Percentiles rank a stretch among this genome's conserved stretches.
Evolutionary conservation across 2,329 filamentous ascomycete species (phyloP).

Genomic region (Botrytis cinerea): DNA sequence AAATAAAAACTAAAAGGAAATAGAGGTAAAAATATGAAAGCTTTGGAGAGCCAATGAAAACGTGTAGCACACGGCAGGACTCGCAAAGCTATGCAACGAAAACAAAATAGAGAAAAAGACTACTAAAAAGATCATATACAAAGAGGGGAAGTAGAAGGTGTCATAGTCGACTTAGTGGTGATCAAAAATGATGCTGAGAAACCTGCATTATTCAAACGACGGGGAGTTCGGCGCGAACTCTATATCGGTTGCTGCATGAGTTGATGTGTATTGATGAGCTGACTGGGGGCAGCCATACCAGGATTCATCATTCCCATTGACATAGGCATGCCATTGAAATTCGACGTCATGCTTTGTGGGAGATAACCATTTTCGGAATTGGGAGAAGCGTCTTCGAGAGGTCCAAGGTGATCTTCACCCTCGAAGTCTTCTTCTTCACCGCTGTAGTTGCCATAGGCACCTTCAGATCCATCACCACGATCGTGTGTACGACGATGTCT

Average conservation of each 20-base stretch:
- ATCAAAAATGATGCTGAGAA: background rate
- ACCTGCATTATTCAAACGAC: background rate
- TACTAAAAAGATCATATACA: constrained; percentile 30
- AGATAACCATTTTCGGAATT: constrained; percentile 68
- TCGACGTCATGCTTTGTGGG: constrained; percentile 36
- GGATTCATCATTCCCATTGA: constrained; percentile 37
- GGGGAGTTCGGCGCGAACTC: constrained; percentile 17
- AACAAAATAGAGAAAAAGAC: constrained; percentile 26
- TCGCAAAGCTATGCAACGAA: constrained; percentile 39
- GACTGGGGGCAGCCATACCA: constrained; percentile 43
- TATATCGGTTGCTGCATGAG: constrained; percentile 43
- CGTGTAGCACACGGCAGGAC: constrained; percentile 22
- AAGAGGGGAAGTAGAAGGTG: constrained; percentile 21
- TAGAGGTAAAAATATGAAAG: constrained; percentile 15
- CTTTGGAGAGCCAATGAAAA: constrained; percentile 14
- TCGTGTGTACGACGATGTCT: constrained; percentile 82
- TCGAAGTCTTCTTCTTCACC: constrained; percentile 78
- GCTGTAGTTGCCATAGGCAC: constrained; percentile 58
- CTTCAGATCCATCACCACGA: constrained; percentile 66
- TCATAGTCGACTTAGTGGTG: constrained; percentile 21
- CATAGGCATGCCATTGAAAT: constrained; percentile 32
- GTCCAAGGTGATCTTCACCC: constrained; percentile 81
- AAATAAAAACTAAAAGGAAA: constrained; percentile 22
- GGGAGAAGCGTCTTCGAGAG: constrained; percentile 77
- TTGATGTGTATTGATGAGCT: constrained; percentile 42